phyloP scores from a whole-genome alignment of 2,329 filamentous ascomycete species.

The Tricladium varicosporioides region DNA sequence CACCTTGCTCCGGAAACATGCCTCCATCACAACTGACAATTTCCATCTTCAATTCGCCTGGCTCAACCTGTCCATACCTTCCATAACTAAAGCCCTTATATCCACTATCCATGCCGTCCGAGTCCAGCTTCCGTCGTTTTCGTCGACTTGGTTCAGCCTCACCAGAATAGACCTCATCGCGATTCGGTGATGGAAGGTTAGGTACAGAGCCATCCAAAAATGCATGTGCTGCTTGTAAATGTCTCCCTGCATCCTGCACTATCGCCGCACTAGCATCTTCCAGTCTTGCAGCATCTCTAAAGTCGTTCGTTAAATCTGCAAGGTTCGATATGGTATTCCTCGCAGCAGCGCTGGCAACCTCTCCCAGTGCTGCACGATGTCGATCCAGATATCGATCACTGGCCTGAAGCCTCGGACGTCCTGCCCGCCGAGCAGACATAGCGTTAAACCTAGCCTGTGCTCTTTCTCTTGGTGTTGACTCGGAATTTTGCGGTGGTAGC shows the following conservation, averaged over 20 bases:
- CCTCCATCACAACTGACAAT: conserved; percentile 88
- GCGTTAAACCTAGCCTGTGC: conserved; percentile 4
- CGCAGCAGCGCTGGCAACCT: conserved; percentile 3
- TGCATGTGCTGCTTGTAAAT: conserved; percentile 28
- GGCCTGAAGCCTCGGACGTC: conserved; percentile 22
- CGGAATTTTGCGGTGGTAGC: conserved; percentile 14
- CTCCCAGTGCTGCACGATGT: conserved; percentile 24
- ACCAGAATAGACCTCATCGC: conserved; percentile 23
- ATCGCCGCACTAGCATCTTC: conserved; percentile 28
- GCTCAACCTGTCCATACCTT: conserved; percentile 81
- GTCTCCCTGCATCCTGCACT: conserved; percentile 25
- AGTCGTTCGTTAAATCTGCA: conserved; percentile 13
- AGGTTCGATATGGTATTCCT: conserved; percentile 16
- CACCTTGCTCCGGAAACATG: conserved; percentile 58
- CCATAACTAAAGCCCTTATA: conserved; percentile 73
- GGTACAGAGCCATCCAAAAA: conserved; percentile 29
- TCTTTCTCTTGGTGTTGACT: background rate
- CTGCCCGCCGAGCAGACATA: conserved; percentile 16
- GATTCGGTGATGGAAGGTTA: conserved; percentile 19
- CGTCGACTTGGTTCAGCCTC: conserved; percentile 49
- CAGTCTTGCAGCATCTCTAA: conserved; percentile 24
- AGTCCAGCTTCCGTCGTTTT: conserved; percentile 71
- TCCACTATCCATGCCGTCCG: conserved; percentile 49
- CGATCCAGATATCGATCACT: conserved; percentile 33
- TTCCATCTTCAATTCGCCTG: conserved; percentile 80